Base-by-base conservation (phyloP, 208 protist genomes). In the Blechomonas ayalai region DNA sequence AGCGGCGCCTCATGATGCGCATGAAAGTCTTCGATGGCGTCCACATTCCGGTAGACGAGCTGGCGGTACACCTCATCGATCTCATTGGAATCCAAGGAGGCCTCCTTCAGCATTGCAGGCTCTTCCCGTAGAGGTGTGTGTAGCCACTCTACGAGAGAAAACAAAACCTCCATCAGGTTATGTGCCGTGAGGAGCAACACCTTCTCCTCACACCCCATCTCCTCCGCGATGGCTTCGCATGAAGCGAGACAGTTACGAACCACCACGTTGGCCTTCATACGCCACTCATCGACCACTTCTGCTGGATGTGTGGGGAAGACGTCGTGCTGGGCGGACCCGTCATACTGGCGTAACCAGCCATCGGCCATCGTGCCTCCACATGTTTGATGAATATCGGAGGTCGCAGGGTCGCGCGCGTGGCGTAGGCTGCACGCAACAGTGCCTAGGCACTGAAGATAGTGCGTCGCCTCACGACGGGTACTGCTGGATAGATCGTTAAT, bases 281-380 rank as follows among this genome's bases (percentile, higher is more conserved):
- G 75, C 80, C 78, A 89, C 68, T 93, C 80, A 27, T 84, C 68
- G 24, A 80, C 61, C 12, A 93, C 75, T 16, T 77, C 65, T 24
- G 51, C 43, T 15, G 72, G 62, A 37, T 49, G 60, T 28, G 40
- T 42, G 10, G 73, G 50, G 39, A 88, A 73, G 23, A 76, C 57
- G 16, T 35, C 44, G 0, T 58, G 35, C 13, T 55, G 58, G 16
- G 81, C 47, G 28, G 58, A 40, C 8, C 59, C 54, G 36, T 79
- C 42, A 60, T 81, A 90, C 35, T 65, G 58, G 34, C 78, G 74
- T 37, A 90, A 60, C 85, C 81, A 90, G 3, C 81, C 81, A 34
- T 70, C 71, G 7, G 61, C 22, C 3, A 40, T 39, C 33, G 72
- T 82, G 39, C 81, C 85, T 19, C 81, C 85, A 28, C 73, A 83